A percentile compares a stretch with the other conserved stretches of the same genome.
Conservation (phyloP, 129 eudicot species). For the Sambucus nigra region DNA sequence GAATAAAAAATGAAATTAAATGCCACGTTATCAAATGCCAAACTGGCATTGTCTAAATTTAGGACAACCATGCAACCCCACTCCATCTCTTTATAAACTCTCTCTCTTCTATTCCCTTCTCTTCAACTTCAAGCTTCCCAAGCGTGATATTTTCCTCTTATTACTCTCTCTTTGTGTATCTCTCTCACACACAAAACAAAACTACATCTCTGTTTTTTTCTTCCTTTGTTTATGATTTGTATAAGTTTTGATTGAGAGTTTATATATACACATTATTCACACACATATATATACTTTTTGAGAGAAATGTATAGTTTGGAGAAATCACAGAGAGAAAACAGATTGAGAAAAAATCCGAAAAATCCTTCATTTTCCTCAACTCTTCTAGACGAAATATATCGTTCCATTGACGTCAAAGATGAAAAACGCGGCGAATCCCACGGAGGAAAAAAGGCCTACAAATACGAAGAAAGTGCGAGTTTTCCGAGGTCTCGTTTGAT, state of each 20-base stretch:
- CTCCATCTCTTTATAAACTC: conserved; percentile 15
- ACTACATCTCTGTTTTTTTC: not conserved
- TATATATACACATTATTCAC: not conserved
- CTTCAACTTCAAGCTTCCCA: conserved; percentile 11
- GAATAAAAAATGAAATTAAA: not conserved
- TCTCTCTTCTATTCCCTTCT: conserved; percentile 8
- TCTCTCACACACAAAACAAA: not conserved
- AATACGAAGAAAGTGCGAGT: conserved; percentile 35
- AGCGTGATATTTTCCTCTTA: conserved; percentile 6
- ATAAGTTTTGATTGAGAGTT: not conserved
- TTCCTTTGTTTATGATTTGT: not conserved
- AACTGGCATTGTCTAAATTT: conserved; percentile 18
- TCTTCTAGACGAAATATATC: conserved; percentile 65
- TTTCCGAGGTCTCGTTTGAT: conserved; percentile 50
- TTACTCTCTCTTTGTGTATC: conserved; percentile 8
- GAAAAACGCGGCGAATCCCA: too few relatives aligned
- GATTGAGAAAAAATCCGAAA: conserved; percentile 21
- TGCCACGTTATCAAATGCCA: conserved; percentile 15
- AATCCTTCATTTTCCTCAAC: conserved; percentile 66
- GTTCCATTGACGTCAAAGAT: conserved; percentile 52
- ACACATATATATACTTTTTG: not conserved
- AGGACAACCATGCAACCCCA: conserved; percentile 12
- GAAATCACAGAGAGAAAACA: conserved; percentile 27
- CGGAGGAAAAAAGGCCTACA: too few relatives aligned
- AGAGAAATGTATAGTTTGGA: conserved; percentile 34